Evolutionary conservation across 1,284 basidiomycete species (phyloP).

Genomic region (Erythrobasidium hasegawianum): DNA sequence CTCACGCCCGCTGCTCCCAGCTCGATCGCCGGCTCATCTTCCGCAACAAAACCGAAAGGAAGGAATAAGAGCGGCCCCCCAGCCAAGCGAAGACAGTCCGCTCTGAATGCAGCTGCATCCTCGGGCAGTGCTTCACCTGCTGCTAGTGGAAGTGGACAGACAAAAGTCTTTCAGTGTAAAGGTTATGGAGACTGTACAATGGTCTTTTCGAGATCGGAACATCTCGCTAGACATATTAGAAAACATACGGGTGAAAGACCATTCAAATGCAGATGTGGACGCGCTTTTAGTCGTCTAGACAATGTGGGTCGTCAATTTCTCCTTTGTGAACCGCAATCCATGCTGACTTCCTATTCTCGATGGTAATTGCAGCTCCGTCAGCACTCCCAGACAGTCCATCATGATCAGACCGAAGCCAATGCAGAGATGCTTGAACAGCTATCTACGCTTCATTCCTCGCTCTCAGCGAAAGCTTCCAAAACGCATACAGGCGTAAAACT

Average conservation of each 20-base stretch:
- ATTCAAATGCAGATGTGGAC: constrained; percentile 88
- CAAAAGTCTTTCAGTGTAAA: constrained; percentile 90
- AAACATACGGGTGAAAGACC: constrained; percentile 97
- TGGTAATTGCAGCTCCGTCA: constrained; percentile 69
- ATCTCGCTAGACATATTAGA: constrained; percentile 91
- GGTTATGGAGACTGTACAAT: constrained; percentile 93
- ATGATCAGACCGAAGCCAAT: constrained; percentile 73
- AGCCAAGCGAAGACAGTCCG: no score
- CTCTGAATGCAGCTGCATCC: neutral
- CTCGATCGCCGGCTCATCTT: no score
- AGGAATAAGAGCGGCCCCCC: no score
- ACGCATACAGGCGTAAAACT: constrained; percentile 6
- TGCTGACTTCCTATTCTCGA: no score
- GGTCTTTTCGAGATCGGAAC: constrained; percentile 92
- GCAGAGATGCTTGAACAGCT: constrained; percentile 52
- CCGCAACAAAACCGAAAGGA: no score
- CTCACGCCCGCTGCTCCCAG: constrained; percentile 1
- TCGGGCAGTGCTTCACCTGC: neutral
- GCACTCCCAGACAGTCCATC: constrained; percentile 92
- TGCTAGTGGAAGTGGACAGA: constrained; percentile 11
- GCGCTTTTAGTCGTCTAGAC: constrained; percentile 92
- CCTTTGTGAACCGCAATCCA: no score
- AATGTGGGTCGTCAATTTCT: constrained; percentile 58
- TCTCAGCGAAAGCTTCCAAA: constrained; percentile 31
- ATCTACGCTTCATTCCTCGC: constrained; percentile 38